Conservation (phyloP, 345 rosid genomes). For the Eucalyptus polyanthemos region DNA sequence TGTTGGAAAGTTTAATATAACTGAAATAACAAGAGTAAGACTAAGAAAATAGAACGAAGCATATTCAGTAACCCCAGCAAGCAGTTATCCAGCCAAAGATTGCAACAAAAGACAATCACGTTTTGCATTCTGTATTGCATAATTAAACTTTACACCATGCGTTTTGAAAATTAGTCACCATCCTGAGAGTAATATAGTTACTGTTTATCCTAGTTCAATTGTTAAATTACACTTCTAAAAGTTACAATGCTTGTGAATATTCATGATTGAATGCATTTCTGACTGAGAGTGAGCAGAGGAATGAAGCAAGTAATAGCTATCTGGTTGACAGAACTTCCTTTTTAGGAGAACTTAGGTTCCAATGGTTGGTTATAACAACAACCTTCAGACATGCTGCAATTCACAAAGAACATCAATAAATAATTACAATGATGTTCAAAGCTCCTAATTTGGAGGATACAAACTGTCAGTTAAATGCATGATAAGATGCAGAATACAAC, state of each 20-base stretch:
- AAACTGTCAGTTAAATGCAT: neutral
- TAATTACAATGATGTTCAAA: neutral
- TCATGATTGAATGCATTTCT: neutral
- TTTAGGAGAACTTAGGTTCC: neutral
- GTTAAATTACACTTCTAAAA: neutral
- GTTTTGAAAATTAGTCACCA: neutral
- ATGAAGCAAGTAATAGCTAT: neutral
- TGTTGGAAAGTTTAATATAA: neutral
- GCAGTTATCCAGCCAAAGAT: neutral
- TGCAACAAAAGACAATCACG: neutral
- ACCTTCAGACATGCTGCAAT: neutral
- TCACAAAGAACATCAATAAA: neutral
- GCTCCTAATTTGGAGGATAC: neutral
- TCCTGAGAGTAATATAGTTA: neutral
- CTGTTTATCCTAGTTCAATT: neutral
- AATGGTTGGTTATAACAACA: neutral
- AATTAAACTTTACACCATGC: neutral
- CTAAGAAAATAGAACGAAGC: neutral
- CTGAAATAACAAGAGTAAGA: neutral
- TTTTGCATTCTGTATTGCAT: neutral
- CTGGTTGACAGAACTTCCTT: neutral
- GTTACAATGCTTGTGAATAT: neutral
- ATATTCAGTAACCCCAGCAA: neutral
- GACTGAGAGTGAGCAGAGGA: neutral
- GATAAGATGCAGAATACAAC: neutral